phyloP scores from a whole-genome alignment of 1,284 basidiomycete genomes.

The Papiliotrema laurentii region DNA sequence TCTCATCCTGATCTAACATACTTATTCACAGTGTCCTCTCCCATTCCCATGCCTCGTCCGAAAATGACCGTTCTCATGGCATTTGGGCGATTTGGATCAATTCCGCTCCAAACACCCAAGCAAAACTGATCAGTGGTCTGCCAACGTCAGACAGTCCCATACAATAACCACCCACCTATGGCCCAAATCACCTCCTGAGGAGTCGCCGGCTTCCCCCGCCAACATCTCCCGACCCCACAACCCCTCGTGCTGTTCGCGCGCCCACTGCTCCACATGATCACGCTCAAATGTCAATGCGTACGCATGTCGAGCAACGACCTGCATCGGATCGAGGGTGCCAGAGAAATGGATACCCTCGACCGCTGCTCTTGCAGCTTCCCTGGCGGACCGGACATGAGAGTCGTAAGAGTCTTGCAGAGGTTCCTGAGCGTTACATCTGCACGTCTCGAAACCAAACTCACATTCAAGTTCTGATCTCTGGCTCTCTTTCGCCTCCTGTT shows the following conservation, averaged over 20 bases:
- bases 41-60: too few relatives aligned
- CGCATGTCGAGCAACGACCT: constrained; percentile 34
- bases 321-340: constrained; percentile 14
- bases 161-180: constrained; percentile 15
- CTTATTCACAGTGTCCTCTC: too few relatives aligned
- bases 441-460: constrained; percentile 7
- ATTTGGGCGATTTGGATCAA: constrained; percentile 28
- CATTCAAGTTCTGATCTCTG: constrained; percentile 33
- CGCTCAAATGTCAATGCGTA: constrained; percentile 34
- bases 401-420: constrained; percentile 31
- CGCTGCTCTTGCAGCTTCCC: constrained; percentile 17
- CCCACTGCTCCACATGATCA: constrained; percentile 31
- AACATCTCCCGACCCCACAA: constrained; percentile 1
- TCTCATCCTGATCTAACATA: too few relatives aligned
- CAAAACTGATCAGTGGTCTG: constrained; percentile 42
- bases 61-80: too few relatives aligned
- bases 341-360: constrained; percentile 15
- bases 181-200: constrained; percentile 14
- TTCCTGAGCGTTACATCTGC: constrained; percentile 20
- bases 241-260: constrained; percentile 15
- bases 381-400: constrained; percentile 15
- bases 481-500: constrained; percentile 34
- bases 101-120: constrained; percentile 41
- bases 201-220: constrained; percentile 9
- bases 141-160: neutral